phyloP scores from a whole-genome alignment of 805 yeast species.

The Candida insectalens region DNA sequence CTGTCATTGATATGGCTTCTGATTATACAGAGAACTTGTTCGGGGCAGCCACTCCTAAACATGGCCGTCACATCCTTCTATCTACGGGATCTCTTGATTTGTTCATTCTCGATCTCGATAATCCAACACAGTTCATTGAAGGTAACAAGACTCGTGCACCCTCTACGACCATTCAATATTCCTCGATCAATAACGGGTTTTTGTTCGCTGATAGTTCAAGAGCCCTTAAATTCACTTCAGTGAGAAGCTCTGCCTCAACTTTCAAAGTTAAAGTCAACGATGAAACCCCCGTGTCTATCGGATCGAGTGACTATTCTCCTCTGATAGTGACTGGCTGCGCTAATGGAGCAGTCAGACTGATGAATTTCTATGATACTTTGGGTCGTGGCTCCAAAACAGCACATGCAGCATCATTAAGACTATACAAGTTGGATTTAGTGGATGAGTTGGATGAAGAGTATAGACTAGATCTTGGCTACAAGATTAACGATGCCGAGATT shows the following conservation, averaged over 20 bases:
- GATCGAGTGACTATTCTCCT: slow-evolving; percentile 6
- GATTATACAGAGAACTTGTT: slow-evolving; percentile 12
- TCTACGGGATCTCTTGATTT: slow-evolving; percentile 11
- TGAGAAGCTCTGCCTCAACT: slow-evolving; percentile 11
- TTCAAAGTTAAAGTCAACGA: slow-evolving; percentile 8
- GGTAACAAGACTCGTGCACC: slow-evolving; percentile 8
- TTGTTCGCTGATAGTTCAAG: slow-evolving; percentile 10
- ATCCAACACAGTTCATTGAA: slow-evolving; percentile 9
- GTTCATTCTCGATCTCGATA: slow-evolving; percentile 14
- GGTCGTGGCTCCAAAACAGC: slow-evolving; percentile 5
- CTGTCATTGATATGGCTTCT: slow-evolving; percentile 15
- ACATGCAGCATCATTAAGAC: slow-evolving; percentile 9
- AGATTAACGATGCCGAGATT: slow-evolving; percentile 5
- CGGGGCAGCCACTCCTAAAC: slow-evolving; percentile 1
- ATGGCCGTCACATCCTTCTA: slow-evolving; percentile 9
- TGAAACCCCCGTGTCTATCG: slow-evolving; percentile 4
- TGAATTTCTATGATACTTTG: slow-evolving; percentile 8
- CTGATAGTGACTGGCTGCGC: slow-evolving; percentile 8
- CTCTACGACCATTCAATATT: slow-evolving; percentile 9
- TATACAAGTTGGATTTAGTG: slow-evolving; percentile 14
- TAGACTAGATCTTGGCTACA: slow-evolving; percentile 15
- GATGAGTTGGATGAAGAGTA: slow-evolving; percentile 8
- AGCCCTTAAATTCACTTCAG: slow-evolving; percentile 10
- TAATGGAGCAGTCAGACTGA: slow-evolving; percentile 12
- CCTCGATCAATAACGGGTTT: slow-evolving; percentile 15